These are phyloP conservation scores for Pinus taeda DNA, from an alignment of 75 land plant genomes.

Conservation along the genomic window DNA sequence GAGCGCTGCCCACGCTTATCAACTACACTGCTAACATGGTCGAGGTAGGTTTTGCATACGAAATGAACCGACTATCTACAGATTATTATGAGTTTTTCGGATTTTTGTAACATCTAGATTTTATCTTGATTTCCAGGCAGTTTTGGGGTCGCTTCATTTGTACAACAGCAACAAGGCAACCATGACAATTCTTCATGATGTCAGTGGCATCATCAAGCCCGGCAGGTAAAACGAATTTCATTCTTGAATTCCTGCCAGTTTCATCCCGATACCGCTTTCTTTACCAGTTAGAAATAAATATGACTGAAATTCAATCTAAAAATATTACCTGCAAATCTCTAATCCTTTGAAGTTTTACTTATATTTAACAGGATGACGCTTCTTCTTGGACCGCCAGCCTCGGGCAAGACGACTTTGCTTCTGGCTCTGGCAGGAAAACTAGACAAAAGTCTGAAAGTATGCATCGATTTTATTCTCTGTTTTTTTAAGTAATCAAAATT, in stretches of 20 bases:
- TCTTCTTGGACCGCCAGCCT: constrained; percentile 8
- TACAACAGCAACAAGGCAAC: too few species aligned
- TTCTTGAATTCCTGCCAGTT: too few species aligned
- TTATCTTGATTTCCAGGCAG: too few species aligned
- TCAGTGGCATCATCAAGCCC: constrained; percentile 1
- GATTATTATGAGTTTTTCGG: too few species aligned
- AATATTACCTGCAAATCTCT: too few species aligned
- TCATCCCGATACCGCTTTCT: too few species aligned
- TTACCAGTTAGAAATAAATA: neutral
- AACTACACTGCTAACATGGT: constrained; percentile 17
- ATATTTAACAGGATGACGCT: neutral
- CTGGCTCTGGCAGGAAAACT: constrained; percentile 1
- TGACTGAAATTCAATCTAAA: too few species aligned
- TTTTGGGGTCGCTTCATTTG: too few species aligned
- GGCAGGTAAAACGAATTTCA: constrained; percentile 1
- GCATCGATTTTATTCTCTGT: neutral
- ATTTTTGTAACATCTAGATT: too few species aligned
- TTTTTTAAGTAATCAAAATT: too few species aligned
- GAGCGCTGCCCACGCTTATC: constrained; percentile 34
- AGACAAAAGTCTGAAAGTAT: constrained; percentile 5
- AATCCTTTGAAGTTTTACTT: too few species aligned
- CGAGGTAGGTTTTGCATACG: constrained; percentile 14
- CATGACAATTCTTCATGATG: neutral
- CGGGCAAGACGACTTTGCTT: constrained; percentile 4
- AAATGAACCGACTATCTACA: too few species aligned